Conservation (phyloP, 345 rosid species). For the Euphorbia peplus region DNA sequence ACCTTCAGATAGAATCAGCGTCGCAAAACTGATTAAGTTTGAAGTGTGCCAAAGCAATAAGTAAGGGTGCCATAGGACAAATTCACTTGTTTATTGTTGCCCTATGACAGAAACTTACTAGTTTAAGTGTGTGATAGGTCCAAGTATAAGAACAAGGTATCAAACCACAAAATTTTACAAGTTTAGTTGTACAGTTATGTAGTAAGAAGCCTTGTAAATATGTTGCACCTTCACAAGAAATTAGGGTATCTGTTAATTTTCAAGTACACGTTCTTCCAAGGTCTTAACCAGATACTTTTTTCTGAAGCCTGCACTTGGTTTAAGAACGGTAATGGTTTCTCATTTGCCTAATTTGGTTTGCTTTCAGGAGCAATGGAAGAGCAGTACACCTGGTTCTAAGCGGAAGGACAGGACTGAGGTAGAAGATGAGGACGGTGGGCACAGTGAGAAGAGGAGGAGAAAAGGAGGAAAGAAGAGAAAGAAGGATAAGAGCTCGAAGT, state of each 20-base stretch:
- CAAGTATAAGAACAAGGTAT: no score
- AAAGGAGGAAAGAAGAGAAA: constrained; percentile 87
- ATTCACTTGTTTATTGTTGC: no score
- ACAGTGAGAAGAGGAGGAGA: constrained; percentile 77
- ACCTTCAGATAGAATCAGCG: no score
- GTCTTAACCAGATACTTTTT: neutral
- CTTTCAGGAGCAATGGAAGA: constrained; percentile 94
- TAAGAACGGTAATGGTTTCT: constrained; percentile 7
- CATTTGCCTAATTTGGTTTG: constrained; percentile 15
- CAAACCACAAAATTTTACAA: no score
- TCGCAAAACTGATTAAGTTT: no score
- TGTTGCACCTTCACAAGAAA: constrained; percentile 2
- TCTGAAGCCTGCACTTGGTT: neutral
- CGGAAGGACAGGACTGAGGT: constrained; percentile 75
- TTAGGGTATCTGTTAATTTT: neutral
- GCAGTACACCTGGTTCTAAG: constrained; percentile 60
- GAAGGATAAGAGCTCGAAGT: constrained; percentile 81
- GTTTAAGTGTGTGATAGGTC: no score
- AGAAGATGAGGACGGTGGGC: constrained; percentile 80
- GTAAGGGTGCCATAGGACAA: no score
- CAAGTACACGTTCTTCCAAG: neutral
- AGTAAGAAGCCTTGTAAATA: neutral
- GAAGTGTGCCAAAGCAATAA: no score
- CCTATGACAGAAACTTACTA: no score
- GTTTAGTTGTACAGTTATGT: no score